Evolutionary conservation across 2,329 filamentous ascomycete species (phyloP), one percentile per base, ranked within the genome.

Genomic region (Diaporthe capsici): DNA sequence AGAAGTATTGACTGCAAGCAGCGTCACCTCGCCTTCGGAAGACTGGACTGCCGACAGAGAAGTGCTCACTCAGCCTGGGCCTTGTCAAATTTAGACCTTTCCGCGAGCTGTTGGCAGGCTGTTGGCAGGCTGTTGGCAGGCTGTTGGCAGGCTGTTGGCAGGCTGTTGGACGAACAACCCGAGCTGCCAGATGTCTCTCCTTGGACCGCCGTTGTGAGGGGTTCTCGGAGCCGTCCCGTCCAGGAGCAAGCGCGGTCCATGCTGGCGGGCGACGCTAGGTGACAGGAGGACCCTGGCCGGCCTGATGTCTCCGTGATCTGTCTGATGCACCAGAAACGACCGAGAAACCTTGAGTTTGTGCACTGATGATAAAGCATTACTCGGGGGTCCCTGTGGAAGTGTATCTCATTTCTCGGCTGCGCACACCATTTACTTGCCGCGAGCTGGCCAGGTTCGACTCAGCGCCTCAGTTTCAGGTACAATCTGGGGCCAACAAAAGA

Each of bases 251-350:
- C 63, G 63, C 63, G 63, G 63, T 51, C 63, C 63, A 68, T 5
- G 44, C 44, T 22, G 65, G 65, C 47, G 47, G 47, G 47, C 8
- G 65, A 25, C 47, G 47, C 47, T 53, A 53, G 65, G 15, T 39
- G 65, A 55, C 65, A 39, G 47, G 65, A 68, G 47, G 65, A 53
- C 49, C 47, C 65, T 70, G 31, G 31, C 22, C 12, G n/a, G 47
- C 20, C 28, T 51, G 44, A 25, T n/a, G 12, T 68, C 28, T 39
- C 22, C 63, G 51, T 68, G 44, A 49, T 68, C 9, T 68, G 31
- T 53, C 63, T 68, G 63, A 68, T 68, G 63, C 44, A 68, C 47
- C 65, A 55, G 65, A 70, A 70, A 70, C 65, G 55, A 42, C 34
- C 65, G 65, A 55, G 49, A 55, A 70, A 55, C 65, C 65, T 70